Percentiles rank a stretch among this genome's conserved stretches.
Conservation (phyloP, 345 rosid genomes). For the Mercurialis annua region DNA sequence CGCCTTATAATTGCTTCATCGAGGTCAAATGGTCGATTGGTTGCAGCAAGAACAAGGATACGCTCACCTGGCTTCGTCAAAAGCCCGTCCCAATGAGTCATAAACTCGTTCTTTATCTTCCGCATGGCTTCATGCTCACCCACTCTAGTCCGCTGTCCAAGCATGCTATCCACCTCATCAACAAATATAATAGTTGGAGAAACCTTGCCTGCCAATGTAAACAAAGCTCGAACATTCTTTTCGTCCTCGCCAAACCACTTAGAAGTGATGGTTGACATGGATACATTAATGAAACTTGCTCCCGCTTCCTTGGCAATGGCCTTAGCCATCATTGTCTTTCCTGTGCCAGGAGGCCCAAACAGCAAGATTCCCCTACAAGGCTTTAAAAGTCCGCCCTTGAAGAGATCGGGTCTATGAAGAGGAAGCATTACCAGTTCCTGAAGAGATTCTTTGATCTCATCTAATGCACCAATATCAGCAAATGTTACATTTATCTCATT, state of each 20-base stretch:
- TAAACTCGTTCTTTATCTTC: slow-evolving; percentile 78
- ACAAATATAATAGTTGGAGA: slow-evolving; percentile 90
- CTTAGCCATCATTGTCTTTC: slow-evolving; percentile 97
- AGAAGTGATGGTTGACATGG: slow-evolving; percentile 96
- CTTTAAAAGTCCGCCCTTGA: slow-evolving; percentile 78
- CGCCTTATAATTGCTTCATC: slow-evolving; percentile 95
- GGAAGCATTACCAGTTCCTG: slow-evolving; percentile 99
- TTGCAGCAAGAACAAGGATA: slow-evolving; percentile 93
- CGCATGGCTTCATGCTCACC: slow-evolving; percentile 97
- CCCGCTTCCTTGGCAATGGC: slow-evolving; percentile 95
- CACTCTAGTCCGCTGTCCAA: slow-evolving; percentile 83
- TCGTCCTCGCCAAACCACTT: slow-evolving; percentile 99
- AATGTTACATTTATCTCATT: slow-evolving; percentile 70
- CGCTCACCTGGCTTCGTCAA: slow-evolving; percentile 70
- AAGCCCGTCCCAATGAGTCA: slow-evolving; percentile 95
- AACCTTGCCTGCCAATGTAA: slow-evolving; percentile 84
- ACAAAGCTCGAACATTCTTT: slow-evolving; percentile 91
- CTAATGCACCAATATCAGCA: slow-evolving; percentile 82
- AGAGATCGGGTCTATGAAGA: slow-evolving; percentile 85
- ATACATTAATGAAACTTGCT: slow-evolving; percentile 93
- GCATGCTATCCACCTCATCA: slow-evolving; percentile 98
- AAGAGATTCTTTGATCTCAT: slow-evolving; percentile 80
- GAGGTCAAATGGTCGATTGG: slow-evolving; percentile 92
- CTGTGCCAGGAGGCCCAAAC: slow-evolving; percentile 98
- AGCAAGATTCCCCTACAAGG: slow-evolving; percentile 94